These are phyloP conservation scores for Helicocarpus griseus DNA, from an alignment of 2,329 filamentous ascomycete species.

Conservation along the genomic window DNA sequence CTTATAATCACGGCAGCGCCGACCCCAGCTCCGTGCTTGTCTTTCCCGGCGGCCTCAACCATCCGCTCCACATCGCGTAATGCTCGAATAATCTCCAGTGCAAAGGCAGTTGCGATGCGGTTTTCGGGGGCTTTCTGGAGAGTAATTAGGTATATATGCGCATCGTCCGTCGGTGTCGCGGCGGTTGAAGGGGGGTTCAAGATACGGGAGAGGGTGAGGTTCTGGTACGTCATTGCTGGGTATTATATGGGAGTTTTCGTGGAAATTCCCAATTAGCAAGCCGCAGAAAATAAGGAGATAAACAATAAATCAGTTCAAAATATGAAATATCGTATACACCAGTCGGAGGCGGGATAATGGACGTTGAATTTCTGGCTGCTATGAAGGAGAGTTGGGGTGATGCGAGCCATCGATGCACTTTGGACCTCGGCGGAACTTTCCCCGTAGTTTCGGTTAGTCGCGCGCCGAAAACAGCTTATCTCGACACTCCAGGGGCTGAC, in stretches of 20 bases:
- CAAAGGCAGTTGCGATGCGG: constrained; percentile 36
- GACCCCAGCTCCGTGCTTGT: constrained; percentile 2
- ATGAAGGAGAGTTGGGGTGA: not conserved
- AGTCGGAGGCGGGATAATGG: no score
- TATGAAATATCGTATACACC: not conserved
- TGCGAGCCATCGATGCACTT: not conserved
- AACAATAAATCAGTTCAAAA: not conserved
- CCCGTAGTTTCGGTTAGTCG: not conserved
- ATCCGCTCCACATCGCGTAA: constrained; percentile 32
- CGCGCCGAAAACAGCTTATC: not conserved
- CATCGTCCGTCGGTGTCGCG: constrained; percentile 6
- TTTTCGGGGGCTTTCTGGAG: constrained; percentile 43
- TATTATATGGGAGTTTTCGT: not conserved
- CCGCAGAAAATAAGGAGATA: not conserved
- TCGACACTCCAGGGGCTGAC: no score
- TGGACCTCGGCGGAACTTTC: not conserved
- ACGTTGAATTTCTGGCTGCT: no score
- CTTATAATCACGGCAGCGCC: constrained; percentile 40
- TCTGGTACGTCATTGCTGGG: constrained; percentile 18
- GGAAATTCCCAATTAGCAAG: not conserved
- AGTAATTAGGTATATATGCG: constrained; percentile 40
- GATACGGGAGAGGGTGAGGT: constrained; percentile 32
- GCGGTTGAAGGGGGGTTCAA: not conserved
- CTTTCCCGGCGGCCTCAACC: constrained; percentile 26
- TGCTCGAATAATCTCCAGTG: constrained; percentile 40